Evolutionary conservation across 495 filamentous ascomycete genomes (phyloP), one percentile per base, ranked within the genome.

Genomic region (Neurospora sp.): DNA sequence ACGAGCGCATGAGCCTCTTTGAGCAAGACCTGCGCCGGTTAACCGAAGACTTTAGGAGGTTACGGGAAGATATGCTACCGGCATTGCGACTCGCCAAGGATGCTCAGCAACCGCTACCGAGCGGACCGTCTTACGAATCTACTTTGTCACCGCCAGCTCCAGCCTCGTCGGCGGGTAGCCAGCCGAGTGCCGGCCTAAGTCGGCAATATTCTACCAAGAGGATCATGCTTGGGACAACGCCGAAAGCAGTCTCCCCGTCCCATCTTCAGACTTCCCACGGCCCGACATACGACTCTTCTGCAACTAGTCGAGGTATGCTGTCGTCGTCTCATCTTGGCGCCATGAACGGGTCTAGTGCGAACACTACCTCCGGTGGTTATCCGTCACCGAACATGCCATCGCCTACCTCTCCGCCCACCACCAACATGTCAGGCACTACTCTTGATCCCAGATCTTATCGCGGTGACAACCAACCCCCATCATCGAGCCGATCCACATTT

Each of bases 121-220:
- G 79, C 54, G 77, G 70, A 44, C 75, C 69, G 38, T 72, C 72
- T 10, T 87, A 88, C 77, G 85, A 88, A 70, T 78, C 80, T 37
- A 86, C 82, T 4, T 79, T 87, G 69, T 87, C 86, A 1, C 86
- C 87, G 62, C 85, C 87, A 3, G 85, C 84, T 4, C 86, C 86
- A 7, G 86, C 86, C 5, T 83, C 87, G 14, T 83, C 84, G 6
- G 83, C 85, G 0, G 77, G 78, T 11, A 82, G 86, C 76, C 83
- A 84, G 38, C 82, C 83, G 1, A 84, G 83, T 70, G 86, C 82
- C 74, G 86, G 87, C 23, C 81, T 94, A 49, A 92, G 91, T 69
- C 88, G 93, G 75, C 92, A 94, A 74, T 96, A 96, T 80, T 98
- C 96, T 40, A 93, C 91, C 69, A 97, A 98, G 84, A 92, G 93